These are phyloP conservation scores for Phytophthora pini DNA, from an alignment of 352 stramenopile genomes.

Conservation along the genomic window DNA sequence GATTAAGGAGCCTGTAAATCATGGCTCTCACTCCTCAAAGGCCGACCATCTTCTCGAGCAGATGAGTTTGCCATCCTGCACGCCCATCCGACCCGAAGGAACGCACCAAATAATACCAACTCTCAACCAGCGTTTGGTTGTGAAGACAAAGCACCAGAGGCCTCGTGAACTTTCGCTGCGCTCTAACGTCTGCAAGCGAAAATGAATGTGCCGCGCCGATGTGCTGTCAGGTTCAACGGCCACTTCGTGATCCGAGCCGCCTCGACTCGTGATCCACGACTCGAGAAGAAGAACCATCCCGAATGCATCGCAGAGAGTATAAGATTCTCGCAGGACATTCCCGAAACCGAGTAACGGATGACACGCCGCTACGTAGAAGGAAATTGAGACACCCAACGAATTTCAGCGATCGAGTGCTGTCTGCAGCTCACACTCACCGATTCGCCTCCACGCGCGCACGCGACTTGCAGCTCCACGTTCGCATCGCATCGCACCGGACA, in stretches of 20 bases:
- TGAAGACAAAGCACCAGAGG: too few species aligned
- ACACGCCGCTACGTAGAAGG: constrained; percentile 6
- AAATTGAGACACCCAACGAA: constrained; percentile 14
- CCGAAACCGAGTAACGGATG: constrained; percentile 10
- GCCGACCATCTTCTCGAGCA: too few species aligned
- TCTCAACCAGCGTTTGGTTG: too few species aligned
- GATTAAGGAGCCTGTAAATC: too few species aligned
- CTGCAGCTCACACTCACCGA: constrained; percentile 8
- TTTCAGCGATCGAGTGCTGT: not conserved
- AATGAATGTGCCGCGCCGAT: not conserved
- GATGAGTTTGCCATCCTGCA: too few species aligned
- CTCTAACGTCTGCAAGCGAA: too few species aligned
- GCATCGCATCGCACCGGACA: constrained; percentile 1
- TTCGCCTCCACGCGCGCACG: constrained; percentile 8
- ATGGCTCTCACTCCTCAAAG: too few species aligned
- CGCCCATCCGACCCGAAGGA: too few species aligned
- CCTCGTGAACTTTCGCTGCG: too few species aligned
- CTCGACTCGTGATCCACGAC: not conserved
- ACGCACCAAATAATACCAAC: too few species aligned
- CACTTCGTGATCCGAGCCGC: constrained; percentile 4
- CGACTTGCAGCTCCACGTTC: not conserved
- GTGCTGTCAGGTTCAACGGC: constrained; percentile 18
- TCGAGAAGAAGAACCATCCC: not conserved
- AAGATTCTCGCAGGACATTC: constrained; percentile 5
- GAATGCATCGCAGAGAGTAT: constrained; percentile 7